Percentiles rank a stretch among this genome's conserved stretches.
phyloP scores from a whole-genome alignment of 2,329 filamentous ascomycete genomes.

The Diplocarpon mali region DNA sequence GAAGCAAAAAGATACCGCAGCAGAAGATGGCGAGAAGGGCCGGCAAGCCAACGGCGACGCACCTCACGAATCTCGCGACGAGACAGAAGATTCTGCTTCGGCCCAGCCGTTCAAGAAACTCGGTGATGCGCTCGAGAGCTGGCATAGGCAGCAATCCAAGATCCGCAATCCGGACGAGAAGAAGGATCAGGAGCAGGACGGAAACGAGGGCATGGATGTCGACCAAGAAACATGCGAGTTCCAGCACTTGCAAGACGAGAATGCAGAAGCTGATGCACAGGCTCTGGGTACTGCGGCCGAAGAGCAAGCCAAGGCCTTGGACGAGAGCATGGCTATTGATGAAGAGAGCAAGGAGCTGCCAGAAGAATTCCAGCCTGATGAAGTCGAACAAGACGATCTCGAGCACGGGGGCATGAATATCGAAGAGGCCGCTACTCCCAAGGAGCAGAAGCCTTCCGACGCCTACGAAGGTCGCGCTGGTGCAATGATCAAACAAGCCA shows the following conservation, averaged over 20 bases:
- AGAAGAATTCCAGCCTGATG: constrained; percentile 35
- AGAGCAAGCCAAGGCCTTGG: constrained; percentile 75
- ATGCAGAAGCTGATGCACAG: constrained; percentile 74
- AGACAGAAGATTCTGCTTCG: constrained; percentile 33
- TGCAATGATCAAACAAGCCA: constrained; percentile 40
- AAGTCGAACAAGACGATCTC: constrained; percentile 34
- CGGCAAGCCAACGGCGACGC: constrained; percentile 33
- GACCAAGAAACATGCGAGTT: constrained; percentile 79
- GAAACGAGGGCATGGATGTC: constrained; percentile 27
- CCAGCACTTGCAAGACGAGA: constrained; percentile 81
- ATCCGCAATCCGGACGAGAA: constrained; percentile 51
- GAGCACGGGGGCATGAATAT: constrained; percentile 34
- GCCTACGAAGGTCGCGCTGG: constrained; percentile 47
- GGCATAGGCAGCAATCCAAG: constrained; percentile 80
- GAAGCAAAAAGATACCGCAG: constrained; percentile 50
- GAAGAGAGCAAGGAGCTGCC: constrained; percentile 50
- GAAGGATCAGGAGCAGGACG: constrained; percentile 32
- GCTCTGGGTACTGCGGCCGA: constrained; percentile 81
- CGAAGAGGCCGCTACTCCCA: constrained; percentile 31
- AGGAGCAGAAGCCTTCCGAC: constrained; percentile 33
- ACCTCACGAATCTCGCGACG: constrained; percentile 26
- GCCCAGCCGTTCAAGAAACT: constrained; percentile 84
- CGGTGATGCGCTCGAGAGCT: constrained; percentile 83
- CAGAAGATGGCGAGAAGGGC: constrained; percentile 48
- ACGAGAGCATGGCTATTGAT: constrained; percentile 82